Evolutionary conservation across 2,329 filamentous ascomycete species (phyloP).

Genomic region (Arthrobotrys pseudoclavata): DNA sequence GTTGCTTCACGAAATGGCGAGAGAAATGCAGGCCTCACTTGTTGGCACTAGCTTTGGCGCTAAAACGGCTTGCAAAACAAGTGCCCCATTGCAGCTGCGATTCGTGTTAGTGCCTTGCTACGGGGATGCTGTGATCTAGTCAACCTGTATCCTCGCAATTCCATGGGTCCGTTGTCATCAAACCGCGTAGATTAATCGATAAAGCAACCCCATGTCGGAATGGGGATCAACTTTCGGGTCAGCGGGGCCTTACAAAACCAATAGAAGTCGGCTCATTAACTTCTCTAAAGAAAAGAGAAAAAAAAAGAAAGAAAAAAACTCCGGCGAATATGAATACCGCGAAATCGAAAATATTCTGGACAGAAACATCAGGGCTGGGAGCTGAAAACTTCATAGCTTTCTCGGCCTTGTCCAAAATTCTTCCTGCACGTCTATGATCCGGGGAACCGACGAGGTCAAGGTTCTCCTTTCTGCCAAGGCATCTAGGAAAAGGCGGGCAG

Average conservation of each 20-base stretch:
- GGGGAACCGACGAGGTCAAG: constrained; percentile 13
- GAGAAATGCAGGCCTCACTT: constrained; percentile 17
- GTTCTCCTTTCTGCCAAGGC: constrained; percentile 20
- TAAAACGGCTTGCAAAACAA: constrained; percentile 29
- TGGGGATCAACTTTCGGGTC: constrained; percentile 16
- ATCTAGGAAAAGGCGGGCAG: constrained; percentile 16
- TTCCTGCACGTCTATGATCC: constrained; percentile 20
- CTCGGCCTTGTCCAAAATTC: constrained; percentile 13
- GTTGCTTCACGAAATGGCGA: constrained; percentile 21
- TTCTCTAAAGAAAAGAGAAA: neutral
- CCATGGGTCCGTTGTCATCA: constrained; percentile 23
- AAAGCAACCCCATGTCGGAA: constrained; percentile 21
- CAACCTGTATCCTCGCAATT: constrained; percentile 3
- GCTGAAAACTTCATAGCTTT: constrained; percentile 28
- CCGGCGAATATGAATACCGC: neutral
- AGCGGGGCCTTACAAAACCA: constrained; percentile 12
- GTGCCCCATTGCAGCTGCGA: constrained; percentile 9
- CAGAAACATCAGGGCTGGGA: constrained; percentile 25
- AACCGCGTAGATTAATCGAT: constrained; percentile 55
- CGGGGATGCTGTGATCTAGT: constrained; percentile 4
- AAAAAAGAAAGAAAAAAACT: neutral
- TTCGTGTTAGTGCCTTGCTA: constrained; percentile 1
- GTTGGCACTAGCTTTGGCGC: constrained; percentile 50
- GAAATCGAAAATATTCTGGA: neutral
- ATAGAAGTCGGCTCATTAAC: constrained; percentile 2